Evolutionary conservation across 495 filamentous ascomycete genomes (phyloP).

Genomic region (Xylona heveae): DNA sequence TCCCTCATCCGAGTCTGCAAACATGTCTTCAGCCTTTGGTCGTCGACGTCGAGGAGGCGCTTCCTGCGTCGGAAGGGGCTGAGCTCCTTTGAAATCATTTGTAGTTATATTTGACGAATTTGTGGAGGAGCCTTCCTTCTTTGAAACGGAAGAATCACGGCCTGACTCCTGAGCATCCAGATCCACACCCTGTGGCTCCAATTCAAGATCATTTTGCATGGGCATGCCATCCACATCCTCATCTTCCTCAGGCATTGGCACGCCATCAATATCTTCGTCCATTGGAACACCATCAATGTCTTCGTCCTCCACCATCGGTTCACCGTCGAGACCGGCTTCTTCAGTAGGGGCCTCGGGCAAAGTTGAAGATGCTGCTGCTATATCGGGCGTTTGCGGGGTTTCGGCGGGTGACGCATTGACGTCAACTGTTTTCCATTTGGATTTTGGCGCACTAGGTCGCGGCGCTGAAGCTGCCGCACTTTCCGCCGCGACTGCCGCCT

Average conservation of each 20-base stretch:
- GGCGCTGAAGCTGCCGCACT: constrained; percentile 22
- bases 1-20: constrained; percentile 39
- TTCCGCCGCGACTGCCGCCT: constrained; percentile 4
- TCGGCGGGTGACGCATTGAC: constrained; percentile 21
- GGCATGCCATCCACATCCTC: constrained; percentile 26
- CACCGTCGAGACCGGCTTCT: constrained; percentile 23
- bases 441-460: constrained; percentile 32
- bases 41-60: constrained; percentile 20
- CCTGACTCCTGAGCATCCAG: constrained; percentile 8
- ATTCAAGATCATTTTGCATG: constrained; percentile 20
- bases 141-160: background rate
- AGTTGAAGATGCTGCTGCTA: constrained; percentile 3
- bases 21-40: constrained; percentile 86
- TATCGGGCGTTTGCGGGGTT: constrained; percentile 5
- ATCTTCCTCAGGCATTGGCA: constrained; percentile 13
- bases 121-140: constrained; percentile 9
- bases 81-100: constrained; percentile 14
- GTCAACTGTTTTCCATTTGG: constrained; percentile 52
- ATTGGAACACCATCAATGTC: constrained; percentile 32
- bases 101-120: constrained; percentile 7
- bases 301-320: constrained; percentile 23
- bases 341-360: constrained; percentile 9
- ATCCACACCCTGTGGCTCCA: constrained; percentile 4
- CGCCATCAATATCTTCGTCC: constrained; percentile 22
- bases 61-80: background rate